Conservation (phyloP, 495 filamentous ascomycete species). For the Penicillium malachiteum region DNA sequence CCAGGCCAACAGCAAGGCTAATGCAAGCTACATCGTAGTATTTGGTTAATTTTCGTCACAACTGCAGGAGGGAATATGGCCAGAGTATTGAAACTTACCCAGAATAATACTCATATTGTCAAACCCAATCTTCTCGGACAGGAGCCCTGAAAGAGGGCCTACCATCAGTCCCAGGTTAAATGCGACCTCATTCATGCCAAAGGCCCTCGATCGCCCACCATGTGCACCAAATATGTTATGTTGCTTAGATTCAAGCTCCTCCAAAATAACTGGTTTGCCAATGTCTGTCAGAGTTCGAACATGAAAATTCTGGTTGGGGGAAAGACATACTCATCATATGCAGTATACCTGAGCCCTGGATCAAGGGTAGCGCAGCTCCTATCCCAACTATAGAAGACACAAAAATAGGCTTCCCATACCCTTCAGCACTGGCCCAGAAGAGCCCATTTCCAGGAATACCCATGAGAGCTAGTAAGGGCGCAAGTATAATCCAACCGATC, state of each 20-base stretch:
- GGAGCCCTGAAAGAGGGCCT: background rate
- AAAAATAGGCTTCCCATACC: background rate
- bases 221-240: background rate
- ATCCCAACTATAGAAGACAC: background rate
- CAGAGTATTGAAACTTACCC: background rate
- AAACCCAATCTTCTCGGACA: background rate
- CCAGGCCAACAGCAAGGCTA: too few relatives aligned
- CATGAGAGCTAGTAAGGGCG: background rate
- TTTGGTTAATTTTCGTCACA: too few relatives aligned
- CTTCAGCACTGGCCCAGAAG: background rate
- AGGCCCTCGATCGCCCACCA: background rate
- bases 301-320: background rate
- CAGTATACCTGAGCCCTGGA: background rate
- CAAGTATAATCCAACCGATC: background rate
- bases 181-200: background rate
- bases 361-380: slow-evolving; percentile 10
- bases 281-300: background rate
- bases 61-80: too few relatives aligned
- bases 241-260: background rate
- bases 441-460: slow-evolving; percentile 1
- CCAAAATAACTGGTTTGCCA: background rate
- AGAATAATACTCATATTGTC: background rate
- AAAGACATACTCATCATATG: background rate
- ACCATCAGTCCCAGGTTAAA: slow-evolving; percentile 1
- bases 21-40: too few relatives aligned